Percentiles rank a stretch among this genome's conserved stretches.
Evolutionary conservation across 163 green algal species (phyloP).

Genomic region (Scenedesmus sp.): DNA sequence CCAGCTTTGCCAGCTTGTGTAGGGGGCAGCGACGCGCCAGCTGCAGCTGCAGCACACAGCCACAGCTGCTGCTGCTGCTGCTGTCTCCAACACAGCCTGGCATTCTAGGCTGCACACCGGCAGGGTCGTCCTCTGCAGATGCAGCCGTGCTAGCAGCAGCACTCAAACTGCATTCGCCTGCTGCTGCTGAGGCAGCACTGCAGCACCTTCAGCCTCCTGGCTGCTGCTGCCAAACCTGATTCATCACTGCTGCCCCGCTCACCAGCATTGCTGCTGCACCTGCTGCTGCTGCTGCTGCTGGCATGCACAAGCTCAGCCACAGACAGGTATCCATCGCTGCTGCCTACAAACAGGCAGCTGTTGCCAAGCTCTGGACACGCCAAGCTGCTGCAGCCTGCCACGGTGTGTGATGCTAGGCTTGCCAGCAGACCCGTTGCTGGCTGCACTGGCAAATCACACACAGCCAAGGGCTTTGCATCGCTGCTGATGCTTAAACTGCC

Average conservation of each 20-base stretch:
- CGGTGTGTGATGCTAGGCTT: background rate
- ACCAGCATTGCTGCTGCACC: background rate
- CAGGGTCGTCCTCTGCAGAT: background rate
- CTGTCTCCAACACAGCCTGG: background rate
- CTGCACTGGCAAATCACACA: background rate
- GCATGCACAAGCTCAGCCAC: background rate
- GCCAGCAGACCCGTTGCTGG: background rate
- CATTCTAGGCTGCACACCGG: background rate
- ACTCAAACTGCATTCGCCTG: background rate
- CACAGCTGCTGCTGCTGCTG: background rate
- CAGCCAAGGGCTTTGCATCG: background rate
- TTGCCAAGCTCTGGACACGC: background rate
- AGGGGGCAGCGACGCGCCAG: background rate
- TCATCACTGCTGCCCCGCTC: background rate
- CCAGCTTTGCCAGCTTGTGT: background rate
- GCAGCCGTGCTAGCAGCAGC: background rate
- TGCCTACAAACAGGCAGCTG: constrained; percentile 26
- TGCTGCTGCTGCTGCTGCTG: constrained; percentile 21
- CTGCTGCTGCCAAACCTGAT: background rate
- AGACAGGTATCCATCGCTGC: background rate
- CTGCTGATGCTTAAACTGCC: background rate
- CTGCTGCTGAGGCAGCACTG: background rate
- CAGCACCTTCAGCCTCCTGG: background rate
- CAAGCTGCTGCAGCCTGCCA: constrained; percentile 14
- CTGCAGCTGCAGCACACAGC: background rate